Conservation (phyloP, 257 asterid genomes). For the Cordia subcordata region DNA sequence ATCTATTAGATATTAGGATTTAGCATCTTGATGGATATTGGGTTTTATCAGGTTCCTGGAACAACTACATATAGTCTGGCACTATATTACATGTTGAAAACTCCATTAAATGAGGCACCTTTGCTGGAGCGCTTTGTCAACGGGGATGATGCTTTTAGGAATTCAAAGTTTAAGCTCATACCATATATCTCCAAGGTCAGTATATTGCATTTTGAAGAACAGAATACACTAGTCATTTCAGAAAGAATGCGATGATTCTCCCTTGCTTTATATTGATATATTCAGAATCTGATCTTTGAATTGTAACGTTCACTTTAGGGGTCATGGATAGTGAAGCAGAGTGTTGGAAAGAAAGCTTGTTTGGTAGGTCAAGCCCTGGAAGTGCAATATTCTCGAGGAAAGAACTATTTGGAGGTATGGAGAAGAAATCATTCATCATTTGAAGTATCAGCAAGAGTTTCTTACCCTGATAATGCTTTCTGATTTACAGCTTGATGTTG, state of each 20-base stretch:
- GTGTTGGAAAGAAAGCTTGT: constrained; percentile 93
- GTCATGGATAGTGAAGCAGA: constrained; percentile 96
- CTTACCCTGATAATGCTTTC: neutral
- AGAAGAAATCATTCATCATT: neutral
- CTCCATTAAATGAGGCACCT: constrained; percentile 66
- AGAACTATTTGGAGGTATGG: constrained; percentile 82
- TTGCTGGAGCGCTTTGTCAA: constrained; percentile 64
- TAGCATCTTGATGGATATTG: constrained; percentile 3
- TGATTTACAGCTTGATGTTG: constrained; percentile 57
- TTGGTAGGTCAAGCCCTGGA: constrained; percentile 86
- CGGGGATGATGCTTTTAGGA: constrained; percentile 79
- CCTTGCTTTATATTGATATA: no score
- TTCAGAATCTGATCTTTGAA: no score
- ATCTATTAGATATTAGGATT: neutral
- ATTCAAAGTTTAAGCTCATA: constrained; percentile 84
- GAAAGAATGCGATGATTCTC: no score
- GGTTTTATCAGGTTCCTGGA: constrained; percentile 1
- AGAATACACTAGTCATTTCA: no score
- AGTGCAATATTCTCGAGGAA: constrained; percentile 65
- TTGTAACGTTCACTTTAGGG: constrained; percentile 35
- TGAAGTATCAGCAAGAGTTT: neutral
- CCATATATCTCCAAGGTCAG: constrained; percentile 72
- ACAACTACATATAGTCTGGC: constrained; percentile 51
- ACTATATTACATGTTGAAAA: constrained; percentile 58
- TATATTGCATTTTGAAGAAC: no score